Evolutionary conservation across 208 protist genomes (phyloP), one percentile per base, ranked within the genome.

Genomic region (Trypanosoma scelopori): DNA sequence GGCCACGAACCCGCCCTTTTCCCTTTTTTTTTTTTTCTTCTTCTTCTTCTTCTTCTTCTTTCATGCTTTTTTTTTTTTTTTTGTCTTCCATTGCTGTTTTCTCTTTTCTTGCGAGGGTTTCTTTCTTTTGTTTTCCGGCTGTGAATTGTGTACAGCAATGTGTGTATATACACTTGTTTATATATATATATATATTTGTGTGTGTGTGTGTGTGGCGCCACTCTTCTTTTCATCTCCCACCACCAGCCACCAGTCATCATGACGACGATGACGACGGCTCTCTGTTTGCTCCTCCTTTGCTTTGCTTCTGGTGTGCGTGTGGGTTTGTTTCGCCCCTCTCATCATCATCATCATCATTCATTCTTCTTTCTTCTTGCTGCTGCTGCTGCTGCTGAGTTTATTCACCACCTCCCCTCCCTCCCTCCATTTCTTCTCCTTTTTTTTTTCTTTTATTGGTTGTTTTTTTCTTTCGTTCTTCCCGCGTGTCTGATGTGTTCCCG

Each of bases 11-110:
- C 18, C 16, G n/a, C 11, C 3, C 3, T 20, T 15, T 28, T 1
- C 22, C 20, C 35, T 39, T 63, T 41, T 41, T n/a, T 41, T 41
- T 63, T 63, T 49, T 41, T 63, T n/a, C 12, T n/a, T 27, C 15
- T 27, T 55, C 5, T 12, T 3, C 3, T 18, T 2, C n/a, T n/a
- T n/a, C n/a, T n/a, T n/a, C n/a, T n/a, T n/a, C n/a, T n/a, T n/a
- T n/a, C n/a, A 16, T 28, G 15, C 22, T 39, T 37, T 39, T 63
- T 41, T 41, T n/a, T 41, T 41, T 63, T 63, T 49, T 41, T 63
- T n/a, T 32, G 3, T 27, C 15, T 27, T 55, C 5, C 16, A 13
- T 2, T 18, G 16, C 22, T 39, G 20, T 39, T 63, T 41, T 41
- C 5, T 41, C 23, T 63, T 63, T 49, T 41, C 51, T n/a, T 32